Conservation (phyloP, 1,139 yeast genomes). For the Candida dubliniensis region DNA sequence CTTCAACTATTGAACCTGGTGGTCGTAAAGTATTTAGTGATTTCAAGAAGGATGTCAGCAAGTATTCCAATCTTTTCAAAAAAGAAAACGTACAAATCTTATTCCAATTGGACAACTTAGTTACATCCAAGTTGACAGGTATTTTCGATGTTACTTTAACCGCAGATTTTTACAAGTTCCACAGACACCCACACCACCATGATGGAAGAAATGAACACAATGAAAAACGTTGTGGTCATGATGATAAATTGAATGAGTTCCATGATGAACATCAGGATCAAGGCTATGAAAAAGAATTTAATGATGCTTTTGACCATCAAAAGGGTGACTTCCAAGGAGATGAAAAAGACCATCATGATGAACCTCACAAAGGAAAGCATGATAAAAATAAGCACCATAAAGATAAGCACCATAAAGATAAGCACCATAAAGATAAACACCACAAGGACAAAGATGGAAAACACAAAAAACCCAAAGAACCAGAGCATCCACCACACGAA, state of each 20-base stretch:
- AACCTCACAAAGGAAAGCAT: neutral
- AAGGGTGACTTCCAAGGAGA: neutral
- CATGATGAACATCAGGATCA: constrained; percentile 1
- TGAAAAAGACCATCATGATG: constrained; percentile 1
- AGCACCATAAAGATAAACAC: constrained; percentile 1
- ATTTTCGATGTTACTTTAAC: constrained; percentile 54
- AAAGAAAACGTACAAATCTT: constrained; percentile 32
- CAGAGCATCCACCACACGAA: neutral
- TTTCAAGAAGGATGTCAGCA: constrained; percentile 63
- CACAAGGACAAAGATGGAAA: constrained; percentile 4
- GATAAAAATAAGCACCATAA: neutral
- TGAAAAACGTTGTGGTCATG: neutral
- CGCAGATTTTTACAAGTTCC: constrained; percentile 46
- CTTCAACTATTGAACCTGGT: constrained; percentile 82
- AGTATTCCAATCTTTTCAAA: constrained; percentile 53
- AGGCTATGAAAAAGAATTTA: neutral
- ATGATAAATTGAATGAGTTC: neutral
- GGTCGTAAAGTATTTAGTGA: constrained; percentile 45
- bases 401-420: constrained; percentile 1
- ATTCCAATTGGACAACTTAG: constrained; percentile 66
- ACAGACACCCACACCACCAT: constrained; percentile 5
- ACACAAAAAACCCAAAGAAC: constrained; percentile 5
- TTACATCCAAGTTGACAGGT: constrained; percentile 60
- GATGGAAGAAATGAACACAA: constrained; percentile 7
- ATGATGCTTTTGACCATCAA: neutral